Percentiles rank a stretch among this genome's conserved stretches.
These are phyloP conservation scores for Isatis tinctoria DNA, from an alignment of 345 rosid species.

Conservation along the genomic window DNA sequence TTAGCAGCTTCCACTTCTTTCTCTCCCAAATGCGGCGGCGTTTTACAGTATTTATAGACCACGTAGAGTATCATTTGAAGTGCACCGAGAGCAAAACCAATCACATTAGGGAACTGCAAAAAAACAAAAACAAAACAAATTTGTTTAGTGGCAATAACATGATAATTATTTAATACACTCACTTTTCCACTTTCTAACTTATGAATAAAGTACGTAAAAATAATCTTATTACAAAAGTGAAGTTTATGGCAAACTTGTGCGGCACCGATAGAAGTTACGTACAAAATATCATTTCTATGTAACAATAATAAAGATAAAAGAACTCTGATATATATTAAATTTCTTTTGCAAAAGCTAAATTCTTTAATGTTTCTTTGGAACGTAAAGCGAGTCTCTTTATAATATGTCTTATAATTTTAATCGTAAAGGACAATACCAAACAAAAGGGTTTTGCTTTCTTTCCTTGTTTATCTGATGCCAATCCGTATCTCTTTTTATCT, in stretches of 20 bases:
- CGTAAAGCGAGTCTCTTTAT: slow-evolving; percentile 26
- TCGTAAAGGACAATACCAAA: slow-evolving; percentile 27
- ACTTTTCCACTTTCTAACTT: slow-evolving; percentile 34
- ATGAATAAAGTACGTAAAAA: slow-evolving; percentile 42
- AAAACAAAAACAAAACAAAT: no score
- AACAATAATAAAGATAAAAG: slow-evolving; percentile 20
- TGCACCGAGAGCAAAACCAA: slow-evolving; percentile 47
- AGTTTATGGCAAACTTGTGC: slow-evolving; percentile 53
- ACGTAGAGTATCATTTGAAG: slow-evolving; percentile 50
- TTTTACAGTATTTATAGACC: slow-evolving; percentile 39
- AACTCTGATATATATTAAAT: background rate
- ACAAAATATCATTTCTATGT: slow-evolving; percentile 22
- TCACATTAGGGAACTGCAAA: slow-evolving; percentile 47
- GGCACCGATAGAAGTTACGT: slow-evolving; percentile 39
- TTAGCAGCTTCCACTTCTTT: slow-evolving; percentile 34
- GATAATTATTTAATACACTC: background rate
- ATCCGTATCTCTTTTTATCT: slow-evolving; percentile 26
- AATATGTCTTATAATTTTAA: background rate
- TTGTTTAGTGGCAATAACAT: background rate
- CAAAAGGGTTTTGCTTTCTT: slow-evolving; percentile 23
- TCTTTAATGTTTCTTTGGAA: slow-evolving; percentile 26
- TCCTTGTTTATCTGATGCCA: background rate
- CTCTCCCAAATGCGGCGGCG: slow-evolving; percentile 30
- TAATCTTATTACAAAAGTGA: slow-evolving; percentile 37
- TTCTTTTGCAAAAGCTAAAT: slow-evolving; percentile 25